phyloP scores from a whole-genome alignment of 164 flowering plant species.

The Liriodendron chinense region DNA sequence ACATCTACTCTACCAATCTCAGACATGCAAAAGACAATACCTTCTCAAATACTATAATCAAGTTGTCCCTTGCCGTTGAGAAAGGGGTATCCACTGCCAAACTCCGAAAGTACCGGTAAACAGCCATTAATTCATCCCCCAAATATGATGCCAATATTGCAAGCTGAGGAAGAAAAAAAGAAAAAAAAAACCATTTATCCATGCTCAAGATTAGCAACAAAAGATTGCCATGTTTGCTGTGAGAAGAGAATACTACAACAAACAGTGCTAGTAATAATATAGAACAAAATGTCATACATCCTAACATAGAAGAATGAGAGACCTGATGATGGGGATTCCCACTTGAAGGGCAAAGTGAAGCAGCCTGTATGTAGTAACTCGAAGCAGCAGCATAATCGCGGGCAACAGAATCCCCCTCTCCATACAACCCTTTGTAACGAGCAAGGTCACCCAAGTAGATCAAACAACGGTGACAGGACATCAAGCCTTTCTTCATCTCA shows the following conservation, averaged over 20 bases:
- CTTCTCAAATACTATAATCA: slow-evolving; percentile 95
- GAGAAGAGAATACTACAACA: neutral
- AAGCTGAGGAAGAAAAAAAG: slow-evolving; percentile 48
- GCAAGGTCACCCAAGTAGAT: slow-evolving; percentile 96
- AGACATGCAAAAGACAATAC: slow-evolving; percentile 28
- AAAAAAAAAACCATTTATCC: neutral
- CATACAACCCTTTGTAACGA: slow-evolving; percentile 84
- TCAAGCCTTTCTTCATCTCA: slow-evolving; percentile 68
- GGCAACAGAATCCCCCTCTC: slow-evolving; percentile 70
- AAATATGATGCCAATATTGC: slow-evolving; percentile 88
- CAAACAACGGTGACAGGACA: slow-evolving; percentile 93
- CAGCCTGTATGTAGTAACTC: slow-evolving; percentile 87
- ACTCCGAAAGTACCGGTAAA: slow-evolving; percentile 89
- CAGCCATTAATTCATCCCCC: slow-evolving; percentile 73
- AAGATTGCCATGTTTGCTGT: neutral
- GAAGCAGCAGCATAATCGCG: slow-evolving; percentile 88
- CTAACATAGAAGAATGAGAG: slow-evolving; percentile 1
- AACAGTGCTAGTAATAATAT: neutral
- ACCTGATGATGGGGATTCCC: slow-evolving; percentile 99
- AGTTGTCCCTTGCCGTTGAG: slow-evolving; percentile 85
- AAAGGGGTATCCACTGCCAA: slow-evolving; percentile 81
- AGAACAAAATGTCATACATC: neutral
- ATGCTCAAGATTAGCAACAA: neutral
- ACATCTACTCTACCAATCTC: neutral
- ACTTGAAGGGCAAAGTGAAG: slow-evolving; percentile 78